phyloP scores from a whole-genome alignment of 2,329 filamentous ascomycete genomes.

The Stylonectria norvegica region DNA sequence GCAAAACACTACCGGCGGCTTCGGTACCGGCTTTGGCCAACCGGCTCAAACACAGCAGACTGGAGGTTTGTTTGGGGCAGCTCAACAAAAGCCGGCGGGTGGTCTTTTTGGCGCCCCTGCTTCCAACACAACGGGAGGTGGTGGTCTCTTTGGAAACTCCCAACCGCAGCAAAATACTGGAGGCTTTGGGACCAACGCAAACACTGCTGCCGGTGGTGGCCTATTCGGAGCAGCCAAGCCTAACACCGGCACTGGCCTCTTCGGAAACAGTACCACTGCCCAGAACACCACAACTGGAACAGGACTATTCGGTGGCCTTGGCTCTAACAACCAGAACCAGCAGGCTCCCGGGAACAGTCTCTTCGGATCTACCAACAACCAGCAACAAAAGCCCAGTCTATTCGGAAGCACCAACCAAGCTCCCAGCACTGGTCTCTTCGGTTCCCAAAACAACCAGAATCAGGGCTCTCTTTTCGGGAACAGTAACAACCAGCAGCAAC shows the following conservation, averaged over 20 bases:
- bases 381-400: slow-evolving; percentile 43
- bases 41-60: slow-evolving; percentile 31
- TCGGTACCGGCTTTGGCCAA: slow-evolving; percentile 38
- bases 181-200: slow-evolving; percentile 35
- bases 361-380: slow-evolving; percentile 44
- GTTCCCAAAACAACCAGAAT: slow-evolving; percentile 44
- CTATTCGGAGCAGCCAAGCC: slow-evolving; percentile 39
- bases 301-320: slow-evolving; percentile 44
- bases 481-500: slow-evolving; percentile 47
- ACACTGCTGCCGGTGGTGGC: slow-evolving; percentile 30
- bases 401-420: slow-evolving; percentile 50
- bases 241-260: slow-evolving; percentile 37
- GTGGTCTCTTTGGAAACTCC: slow-evolving; percentile 41
- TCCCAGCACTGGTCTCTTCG: slow-evolving; percentile 53
- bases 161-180: slow-evolving; percentile 38
- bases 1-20: slow-evolving; percentile 21
- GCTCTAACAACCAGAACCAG: slow-evolving; percentile 35
- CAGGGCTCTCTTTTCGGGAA: slow-evolving; percentile 46
- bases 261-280: slow-evolving; percentile 35
- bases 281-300: slow-evolving; percentile 37
- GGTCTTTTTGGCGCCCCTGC: slow-evolving; percentile 28
- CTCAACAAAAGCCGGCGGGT: slow-evolving; percentile 38
- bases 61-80: slow-evolving; percentile 45
- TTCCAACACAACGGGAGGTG: slow-evolving; percentile 31
- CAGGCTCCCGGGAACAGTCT: slow-evolving; percentile 43